Percentiles rank a stretch among this genome's conserved stretches.
These are phyloP conservation scores for Vaccinium corymbosum DNA, from an alignment of 148 eudicot species.

Conservation along the genomic window DNA sequence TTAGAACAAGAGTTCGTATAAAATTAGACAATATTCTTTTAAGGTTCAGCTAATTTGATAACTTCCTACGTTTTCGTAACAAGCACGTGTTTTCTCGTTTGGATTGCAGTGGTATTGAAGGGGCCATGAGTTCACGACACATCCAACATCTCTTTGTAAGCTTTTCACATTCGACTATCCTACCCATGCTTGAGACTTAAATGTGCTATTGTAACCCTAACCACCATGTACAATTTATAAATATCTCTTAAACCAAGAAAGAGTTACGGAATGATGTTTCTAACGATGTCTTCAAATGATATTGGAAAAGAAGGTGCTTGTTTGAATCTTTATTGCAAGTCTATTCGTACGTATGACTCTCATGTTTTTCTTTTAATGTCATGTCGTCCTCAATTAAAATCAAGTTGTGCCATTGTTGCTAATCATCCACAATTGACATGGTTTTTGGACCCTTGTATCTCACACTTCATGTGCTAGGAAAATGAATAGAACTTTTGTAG, in stretches of 20 bases:
- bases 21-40: neutral
- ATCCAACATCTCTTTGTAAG: neutral
- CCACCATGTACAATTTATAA: neutral
- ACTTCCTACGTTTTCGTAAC: neutral
- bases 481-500: neutral
- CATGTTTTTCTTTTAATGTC: no score
- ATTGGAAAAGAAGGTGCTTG: neutral
- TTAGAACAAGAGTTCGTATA: neutral
- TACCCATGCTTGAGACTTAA: neutral
- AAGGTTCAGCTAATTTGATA: neutral
- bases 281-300: neutral
- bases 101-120: neutral
- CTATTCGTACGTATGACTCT: neutral
- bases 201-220: neutral
- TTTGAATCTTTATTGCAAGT: no score
- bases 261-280: neutral
- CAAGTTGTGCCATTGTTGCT: neutral
- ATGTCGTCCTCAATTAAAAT: neutral
- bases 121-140: neutral
- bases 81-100: neutral
- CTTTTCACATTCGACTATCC: neutral
- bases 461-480: no score
- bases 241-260: neutral
- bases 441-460: no score
- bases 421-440: no score